These are phyloP conservation scores for Nelumbo lutea DNA, from an alignment of 164 flowering plant species.

Conservation along the genomic window DNA sequence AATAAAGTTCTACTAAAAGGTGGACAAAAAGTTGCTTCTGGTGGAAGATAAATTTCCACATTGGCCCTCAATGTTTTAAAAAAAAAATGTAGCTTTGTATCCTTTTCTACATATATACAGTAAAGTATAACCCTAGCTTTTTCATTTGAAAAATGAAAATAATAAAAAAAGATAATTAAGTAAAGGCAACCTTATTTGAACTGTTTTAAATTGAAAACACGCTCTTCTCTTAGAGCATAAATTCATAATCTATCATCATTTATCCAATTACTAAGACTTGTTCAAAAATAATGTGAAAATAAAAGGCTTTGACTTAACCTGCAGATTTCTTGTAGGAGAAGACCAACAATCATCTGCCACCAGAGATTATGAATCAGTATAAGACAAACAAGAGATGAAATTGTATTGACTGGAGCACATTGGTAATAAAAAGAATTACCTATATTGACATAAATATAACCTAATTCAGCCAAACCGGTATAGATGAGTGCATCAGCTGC, in stretches of 20 bases:
- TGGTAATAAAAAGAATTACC: slow-evolving; percentile 39
- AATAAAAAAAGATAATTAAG: too few relatives aligned
- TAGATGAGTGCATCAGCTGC: slow-evolving; percentile 93
- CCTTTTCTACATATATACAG: too few relatives aligned
- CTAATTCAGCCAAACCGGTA: slow-evolving; percentile 82
- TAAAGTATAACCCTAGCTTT: too few relatives aligned
- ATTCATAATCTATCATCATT: not conserved
- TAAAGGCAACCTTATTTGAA: too few relatives aligned
- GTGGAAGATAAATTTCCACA: too few relatives aligned
- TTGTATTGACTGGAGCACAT: not conserved
- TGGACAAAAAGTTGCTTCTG: too few relatives aligned
- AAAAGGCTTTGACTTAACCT: slow-evolving; percentile 34
- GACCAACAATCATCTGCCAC: slow-evolving; percentile 98
- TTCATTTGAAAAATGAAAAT: too few relatives aligned
- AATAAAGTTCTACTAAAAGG: too few relatives aligned
- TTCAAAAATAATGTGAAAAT: not conserved
- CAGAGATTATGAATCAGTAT: slow-evolving; percentile 1
- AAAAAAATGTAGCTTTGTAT: too few relatives aligned
- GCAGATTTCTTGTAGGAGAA: slow-evolving; percentile 26
- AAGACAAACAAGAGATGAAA: not conserved
- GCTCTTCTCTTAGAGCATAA: too few relatives aligned
- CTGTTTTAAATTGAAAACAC: too few relatives aligned
- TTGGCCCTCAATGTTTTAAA: too few relatives aligned
- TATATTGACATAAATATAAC: slow-evolving; percentile 80
- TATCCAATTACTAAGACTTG: not conserved